Evolutionary conservation across 2,329 filamentous ascomycete species (phyloP), one percentile per base, ranked within the genome.

Genomic region (Fusarium falciforme): DNA sequence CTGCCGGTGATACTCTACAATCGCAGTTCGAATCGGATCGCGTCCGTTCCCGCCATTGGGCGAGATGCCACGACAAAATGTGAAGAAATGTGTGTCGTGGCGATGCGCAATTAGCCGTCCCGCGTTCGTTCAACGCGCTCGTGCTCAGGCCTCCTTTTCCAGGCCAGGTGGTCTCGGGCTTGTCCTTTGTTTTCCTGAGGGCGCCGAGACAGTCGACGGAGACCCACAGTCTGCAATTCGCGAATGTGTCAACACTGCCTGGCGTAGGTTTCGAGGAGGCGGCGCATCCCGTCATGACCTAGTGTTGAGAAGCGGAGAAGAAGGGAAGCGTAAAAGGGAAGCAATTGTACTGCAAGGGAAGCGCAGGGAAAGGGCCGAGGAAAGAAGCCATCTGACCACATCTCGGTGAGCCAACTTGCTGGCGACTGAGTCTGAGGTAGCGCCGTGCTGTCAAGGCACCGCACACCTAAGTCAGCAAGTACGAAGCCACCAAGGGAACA

Each of bases 151-250:
- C 63, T 61, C 57, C 40, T 22, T 17, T 40, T 22, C 44, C 44
- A 49, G 44, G 44, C 40, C 40, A 42, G 40, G 40, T 36, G n/a
- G 27, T 29, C 60, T 40, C 38, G 44, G 22, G 35, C 17, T 42
- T 54, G 42, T 52, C 60, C 40, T 47, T 49, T 36, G 25, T 31
- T 33, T 61, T 38, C 20, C 29, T 20, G 11, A 57, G 29, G 64
- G 57, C 64, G 47, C 64, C 59, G 58, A 66, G 64, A 66, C 64
- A 62, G 35, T 35, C 22, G 52, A 29, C 47, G 38, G 44, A 22
- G 64, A 29, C 64, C 59, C 59, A 17, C 64, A 67, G 62, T 63
- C 47, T 67, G 49, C 47, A 67, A 38, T 54, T 54, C 42, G n/a
- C 36, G 49, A 58, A 22, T 58, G 61, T 44, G 36, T 44, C 61